Conservation (phyloP, 208 protist genomes). For the Acanthamoeba pearcei region DNA sequence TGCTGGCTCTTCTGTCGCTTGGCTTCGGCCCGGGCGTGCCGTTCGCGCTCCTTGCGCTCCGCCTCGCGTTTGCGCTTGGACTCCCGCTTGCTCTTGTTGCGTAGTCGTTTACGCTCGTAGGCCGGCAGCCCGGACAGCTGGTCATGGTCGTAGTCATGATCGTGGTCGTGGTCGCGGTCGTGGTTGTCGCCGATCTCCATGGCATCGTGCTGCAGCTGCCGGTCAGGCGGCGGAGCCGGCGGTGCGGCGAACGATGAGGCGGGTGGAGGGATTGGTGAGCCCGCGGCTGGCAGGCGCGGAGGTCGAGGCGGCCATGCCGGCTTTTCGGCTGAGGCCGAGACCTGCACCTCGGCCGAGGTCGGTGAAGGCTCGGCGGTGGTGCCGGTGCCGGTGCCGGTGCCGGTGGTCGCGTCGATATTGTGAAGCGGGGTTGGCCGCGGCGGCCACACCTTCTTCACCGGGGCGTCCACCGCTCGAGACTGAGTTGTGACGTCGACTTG, state of each 20-base stretch:
- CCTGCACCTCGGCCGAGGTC: not conserved
- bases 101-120: not conserved
- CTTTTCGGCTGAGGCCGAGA: not conserved
- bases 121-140: not conserved
- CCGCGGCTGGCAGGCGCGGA: not conserved
- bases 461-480: not conserved
- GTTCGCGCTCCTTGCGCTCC: not conserved
- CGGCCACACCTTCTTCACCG: not conserved
- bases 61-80: slow-evolving; percentile 21
- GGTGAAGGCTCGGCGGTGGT: not conserved
- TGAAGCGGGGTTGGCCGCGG: too few relatives aligned
- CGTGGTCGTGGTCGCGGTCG: too few relatives aligned
- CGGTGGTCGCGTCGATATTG: too few relatives aligned
- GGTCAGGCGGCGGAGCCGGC: too few relatives aligned
- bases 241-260: not conserved
- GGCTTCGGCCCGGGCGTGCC: not conserved
- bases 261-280: not conserved
- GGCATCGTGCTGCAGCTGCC: not conserved
- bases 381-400: too few relatives aligned
- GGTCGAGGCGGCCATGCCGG: not conserved
- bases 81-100: not conserved
- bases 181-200: not conserved
- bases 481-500: too few relatives aligned
- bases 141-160: not conserved
- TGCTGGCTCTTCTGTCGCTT: not conserved